phyloP scores from a whole-genome alignment of 2,329 filamentous ascomycete genomes.

The Orbilia javanica region DNA sequence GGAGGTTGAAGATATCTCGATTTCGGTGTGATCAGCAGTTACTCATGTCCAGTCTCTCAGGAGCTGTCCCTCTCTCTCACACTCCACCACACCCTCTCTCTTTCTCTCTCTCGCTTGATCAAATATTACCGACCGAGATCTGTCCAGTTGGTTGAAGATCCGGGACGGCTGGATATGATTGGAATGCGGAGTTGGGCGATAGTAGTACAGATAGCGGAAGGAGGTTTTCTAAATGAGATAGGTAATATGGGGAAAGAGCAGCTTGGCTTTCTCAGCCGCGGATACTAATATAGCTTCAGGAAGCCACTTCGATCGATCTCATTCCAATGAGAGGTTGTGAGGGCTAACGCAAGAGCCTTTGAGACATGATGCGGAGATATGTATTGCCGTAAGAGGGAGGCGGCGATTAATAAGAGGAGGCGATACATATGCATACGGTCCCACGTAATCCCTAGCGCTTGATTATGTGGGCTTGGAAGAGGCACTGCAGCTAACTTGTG shows the following conservation, averaged over 20 bases:
- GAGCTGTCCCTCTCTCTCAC: neutral
- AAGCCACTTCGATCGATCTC: neutral
- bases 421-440: too few species aligned
- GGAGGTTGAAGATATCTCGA: conserved; percentile 30
- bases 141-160: conserved; percentile 6
- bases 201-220: conserved; percentile 17
- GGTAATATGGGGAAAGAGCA: neutral
- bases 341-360: neutral
- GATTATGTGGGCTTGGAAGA: neutral
- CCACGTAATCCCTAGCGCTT: conserved; percentile 21
- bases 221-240: neutral
- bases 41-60: neutral
- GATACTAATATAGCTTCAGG: neutral
- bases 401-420: conserved; percentile 12
- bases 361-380: neutral
- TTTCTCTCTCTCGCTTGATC: conserved; percentile 4
- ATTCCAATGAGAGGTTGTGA: conserved; percentile 4
- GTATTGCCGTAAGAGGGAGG: conserved; percentile 18
- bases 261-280: conserved; percentile 10
- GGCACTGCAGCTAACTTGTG: conserved; percentile 6
- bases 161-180: conserved; percentile 1
- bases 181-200: conserved; percentile 41
- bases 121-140: conserved; percentile 1
- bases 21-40: conserved; percentile 25
- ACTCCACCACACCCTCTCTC: neutral